Evolutionary conservation across 2,329 filamentous ascomycete species (phyloP).

Genomic region (Mollisiaceae sp.): DNA sequence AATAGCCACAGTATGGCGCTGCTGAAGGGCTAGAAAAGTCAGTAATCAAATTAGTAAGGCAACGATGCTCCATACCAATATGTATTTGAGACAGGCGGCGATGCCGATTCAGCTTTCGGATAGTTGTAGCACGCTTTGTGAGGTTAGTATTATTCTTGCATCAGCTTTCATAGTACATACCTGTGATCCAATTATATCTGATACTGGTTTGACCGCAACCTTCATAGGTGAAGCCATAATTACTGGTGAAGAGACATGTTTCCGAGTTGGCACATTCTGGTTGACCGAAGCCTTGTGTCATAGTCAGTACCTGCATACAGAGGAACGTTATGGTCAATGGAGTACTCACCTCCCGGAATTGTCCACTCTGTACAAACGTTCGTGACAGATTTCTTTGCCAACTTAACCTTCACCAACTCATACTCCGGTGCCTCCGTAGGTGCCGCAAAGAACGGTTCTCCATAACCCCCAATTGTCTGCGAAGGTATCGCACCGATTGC

Average conservation of each 20-base stretch:
- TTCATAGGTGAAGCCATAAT: constrained; percentile 29
- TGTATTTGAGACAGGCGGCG: constrained; percentile 25
- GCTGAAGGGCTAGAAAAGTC: constrained; percentile 16
- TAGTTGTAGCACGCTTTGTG: constrained; percentile 30
- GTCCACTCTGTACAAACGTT: constrained; percentile 37
- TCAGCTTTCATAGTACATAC: constrained; percentile 6
- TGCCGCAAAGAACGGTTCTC: constrained; percentile 18
- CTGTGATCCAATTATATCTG: constrained; percentile 34
- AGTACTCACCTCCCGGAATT: constrained; percentile 28
- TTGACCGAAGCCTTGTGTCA: constrained; percentile 25
- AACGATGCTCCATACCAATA: constrained; percentile 27
- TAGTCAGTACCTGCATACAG: not conserved
- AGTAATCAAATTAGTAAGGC: not conserved
- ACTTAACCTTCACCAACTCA: constrained; percentile 33
- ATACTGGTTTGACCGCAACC: constrained; percentile 32
- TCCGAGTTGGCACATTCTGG: constrained; percentile 29
- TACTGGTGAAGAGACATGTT: constrained; percentile 35
- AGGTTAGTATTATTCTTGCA: constrained; percentile 3
- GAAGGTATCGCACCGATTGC: constrained; percentile 26
- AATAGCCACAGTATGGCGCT: constrained; percentile 33
- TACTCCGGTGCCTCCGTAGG: constrained; percentile 31
- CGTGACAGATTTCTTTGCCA: constrained; percentile 28
- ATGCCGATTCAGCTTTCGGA: constrained; percentile 14
- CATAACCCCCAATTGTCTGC: constrained; percentile 28
- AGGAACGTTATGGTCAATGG: too few species aligned